These are phyloP conservation scores for Hypoxylon lienhwacheense DNA, from an alignment of 495 filamentous ascomycete genomes.

Conservation along the genomic window DNA sequence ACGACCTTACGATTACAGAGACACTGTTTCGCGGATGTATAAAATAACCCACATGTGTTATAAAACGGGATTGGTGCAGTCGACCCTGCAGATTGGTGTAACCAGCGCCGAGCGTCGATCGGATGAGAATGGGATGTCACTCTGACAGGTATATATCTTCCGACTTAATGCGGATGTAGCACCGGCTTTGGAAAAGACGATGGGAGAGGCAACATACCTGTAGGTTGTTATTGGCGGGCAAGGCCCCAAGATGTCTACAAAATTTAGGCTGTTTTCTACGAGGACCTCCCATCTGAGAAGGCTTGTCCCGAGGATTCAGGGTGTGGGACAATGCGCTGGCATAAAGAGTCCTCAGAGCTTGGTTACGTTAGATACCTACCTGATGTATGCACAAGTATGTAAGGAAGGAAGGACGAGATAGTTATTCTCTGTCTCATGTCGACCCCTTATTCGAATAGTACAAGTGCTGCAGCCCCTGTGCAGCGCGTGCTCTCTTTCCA, in stretches of 20 bases:
- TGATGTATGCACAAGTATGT: too few species aligned
- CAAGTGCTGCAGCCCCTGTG: slow-evolving; percentile 3
- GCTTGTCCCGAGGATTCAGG: background rate
- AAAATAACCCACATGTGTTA: background rate
- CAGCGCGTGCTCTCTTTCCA: slow-evolving; percentile 7
- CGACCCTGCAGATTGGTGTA: slow-evolving; percentile 16
- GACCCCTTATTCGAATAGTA: slow-evolving; percentile 10
- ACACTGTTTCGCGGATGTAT: background rate
- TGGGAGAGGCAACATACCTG: too few species aligned
- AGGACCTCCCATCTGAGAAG: slow-evolving; percentile 11
- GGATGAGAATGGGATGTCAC: slow-evolving; percentile 3
- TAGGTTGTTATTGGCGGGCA: too few species aligned
- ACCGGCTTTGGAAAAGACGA: slow-evolving; percentile 10
- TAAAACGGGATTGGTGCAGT: slow-evolving; percentile 16
- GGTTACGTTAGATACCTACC: too few species aligned
- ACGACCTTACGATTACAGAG: background rate
- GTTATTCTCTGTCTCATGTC: slow-evolving; percentile 7
- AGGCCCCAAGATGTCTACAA: too few species aligned
- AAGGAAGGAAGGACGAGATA: background rate
- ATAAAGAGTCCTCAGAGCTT: slow-evolving; percentile 1
- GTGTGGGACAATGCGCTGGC: slow-evolving; percentile 1
- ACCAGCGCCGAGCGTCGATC: slow-evolving; percentile 7
- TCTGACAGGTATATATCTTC: slow-evolving; percentile 6
- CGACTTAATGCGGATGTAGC: slow-evolving; percentile 15
- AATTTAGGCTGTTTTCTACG: slow-evolving; percentile 31